phyloP scores from a whole-genome alignment of 306 rosid genomes.

The Alnus rubra region DNA sequence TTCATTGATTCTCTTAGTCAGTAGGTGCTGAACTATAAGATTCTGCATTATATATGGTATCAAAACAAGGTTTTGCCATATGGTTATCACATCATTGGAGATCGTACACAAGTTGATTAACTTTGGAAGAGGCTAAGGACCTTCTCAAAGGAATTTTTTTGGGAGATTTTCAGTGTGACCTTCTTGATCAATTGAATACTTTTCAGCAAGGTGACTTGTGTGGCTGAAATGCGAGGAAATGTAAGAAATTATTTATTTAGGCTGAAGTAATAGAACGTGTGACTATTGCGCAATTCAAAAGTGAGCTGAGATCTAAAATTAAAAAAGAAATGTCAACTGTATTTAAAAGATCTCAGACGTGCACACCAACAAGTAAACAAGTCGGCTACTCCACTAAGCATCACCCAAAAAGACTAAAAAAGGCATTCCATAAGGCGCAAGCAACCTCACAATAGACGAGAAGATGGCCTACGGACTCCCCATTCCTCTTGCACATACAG shows the following conservation, averaged over 20 bases:
- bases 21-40: not conserved
- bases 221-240: not conserved
- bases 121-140: not conserved
- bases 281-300: not conserved
- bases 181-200: not conserved
- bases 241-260: not conserved
- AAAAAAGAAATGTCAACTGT: not conserved
- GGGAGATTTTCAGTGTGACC: not conserved
- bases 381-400: too few species aligned
- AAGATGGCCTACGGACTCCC: too few species aligned
- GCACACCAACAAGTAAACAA: too few species aligned
- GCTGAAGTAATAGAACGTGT: not conserved
- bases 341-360: not conserved
- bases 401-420: too few species aligned
- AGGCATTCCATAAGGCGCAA: too few species aligned
- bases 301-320: not conserved
- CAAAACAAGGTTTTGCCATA: not conserved
- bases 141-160: not conserved
- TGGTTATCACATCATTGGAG: not conserved
- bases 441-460: too few species aligned
- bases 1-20: not conserved
- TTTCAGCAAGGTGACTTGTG: not conserved
- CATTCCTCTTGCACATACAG: too few species aligned
- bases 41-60: not conserved
- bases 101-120: not conserved